These are phyloP conservation scores for Tagetes erecta DNA, from an alignment of 129 eudicot species.

Conservation along the genomic window DNA sequence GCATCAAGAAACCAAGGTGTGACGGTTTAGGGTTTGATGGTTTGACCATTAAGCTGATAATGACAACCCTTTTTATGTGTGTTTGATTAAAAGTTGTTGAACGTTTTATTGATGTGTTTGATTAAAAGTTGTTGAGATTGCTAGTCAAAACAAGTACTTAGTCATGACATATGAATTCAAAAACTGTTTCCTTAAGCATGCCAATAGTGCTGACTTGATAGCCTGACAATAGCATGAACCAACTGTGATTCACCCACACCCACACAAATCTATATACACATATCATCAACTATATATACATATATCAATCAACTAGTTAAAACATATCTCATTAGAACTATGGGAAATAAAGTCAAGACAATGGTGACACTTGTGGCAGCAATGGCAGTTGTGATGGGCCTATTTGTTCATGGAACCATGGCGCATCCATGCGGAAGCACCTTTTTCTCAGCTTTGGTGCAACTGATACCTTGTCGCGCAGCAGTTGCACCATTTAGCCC, in stretches of 20 bases:
- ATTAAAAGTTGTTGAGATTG: not conserved
- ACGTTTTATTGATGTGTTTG: not conserved
- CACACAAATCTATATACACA: conserved; percentile 22
- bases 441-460: conserved; percentile 83
- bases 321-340: conserved; percentile 13
- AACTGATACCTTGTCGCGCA: conserved; percentile 87
- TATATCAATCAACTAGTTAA: too few relatives aligned
- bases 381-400: conserved; percentile 26
- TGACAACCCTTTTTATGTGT: not conserved
- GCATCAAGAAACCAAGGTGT: too few relatives aligned
- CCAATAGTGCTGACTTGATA: conserved; percentile 23
- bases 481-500: conserved; percentile 86
- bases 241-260: conserved; percentile 40
- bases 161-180: conserved; percentile 36
- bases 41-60: not conserved
- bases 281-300: not conserved
- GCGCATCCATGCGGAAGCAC: conserved; percentile 72
- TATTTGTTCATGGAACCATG: conserved; percentile 41
- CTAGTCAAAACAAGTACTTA: conserved; percentile 7
- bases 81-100: not conserved
- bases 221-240: conserved; percentile 36
- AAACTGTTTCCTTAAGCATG: conserved; percentile 40
- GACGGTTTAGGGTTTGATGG: not conserved
- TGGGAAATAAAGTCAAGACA: conserved; percentile 38
- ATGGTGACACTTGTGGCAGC: conserved; percentile 19